Conservation (phyloP, 129 eudicot genomes). For the Flaveria bidentis region DNA sequence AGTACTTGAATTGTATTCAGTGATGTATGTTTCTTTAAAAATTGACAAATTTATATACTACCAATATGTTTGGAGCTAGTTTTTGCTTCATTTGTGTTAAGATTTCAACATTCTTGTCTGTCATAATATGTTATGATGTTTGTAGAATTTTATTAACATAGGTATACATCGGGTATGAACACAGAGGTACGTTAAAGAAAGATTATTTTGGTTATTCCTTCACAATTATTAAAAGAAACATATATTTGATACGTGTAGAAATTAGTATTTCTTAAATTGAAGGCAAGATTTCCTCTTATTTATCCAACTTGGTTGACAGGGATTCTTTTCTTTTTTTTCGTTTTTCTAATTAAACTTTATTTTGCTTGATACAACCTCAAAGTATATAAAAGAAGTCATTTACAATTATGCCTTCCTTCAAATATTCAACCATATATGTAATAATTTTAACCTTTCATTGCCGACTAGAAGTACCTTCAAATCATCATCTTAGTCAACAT, state of each 20-base stretch:
- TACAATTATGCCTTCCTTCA: conserved; percentile 39
- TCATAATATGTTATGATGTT: too few relatives aligned
- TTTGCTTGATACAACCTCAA: conserved; percentile 28
- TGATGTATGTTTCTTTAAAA: too few relatives aligned
- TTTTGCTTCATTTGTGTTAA: too few relatives aligned
- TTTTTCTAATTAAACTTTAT: background rate
- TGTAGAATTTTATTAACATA: too few relatives aligned
- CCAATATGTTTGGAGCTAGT: too few relatives aligned
- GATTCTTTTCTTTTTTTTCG: background rate
- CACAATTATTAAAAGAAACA: too few relatives aligned
- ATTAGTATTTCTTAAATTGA: conserved; percentile 21
- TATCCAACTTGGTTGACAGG: background rate
- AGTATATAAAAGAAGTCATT: conserved; percentile 29
- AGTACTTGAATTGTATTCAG: too few relatives aligned
- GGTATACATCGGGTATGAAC: too few relatives aligned
- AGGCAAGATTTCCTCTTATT: conserved; percentile 24
- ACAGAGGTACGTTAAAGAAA: too few relatives aligned
- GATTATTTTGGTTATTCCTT: too few relatives aligned
- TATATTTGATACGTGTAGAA: background rate
- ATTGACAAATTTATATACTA: too few relatives aligned
- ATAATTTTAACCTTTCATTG: conserved; percentile 25
- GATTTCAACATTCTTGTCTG: too few relatives aligned
- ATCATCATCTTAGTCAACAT: conserved; percentile 15
- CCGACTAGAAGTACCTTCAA: conserved; percentile 34
- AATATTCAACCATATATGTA: conserved; percentile 6